These are phyloP conservation scores for Trypanosomatidae sp. DNA, from an alignment of 208 protist genomes.

Conservation along the genomic window DNA sequence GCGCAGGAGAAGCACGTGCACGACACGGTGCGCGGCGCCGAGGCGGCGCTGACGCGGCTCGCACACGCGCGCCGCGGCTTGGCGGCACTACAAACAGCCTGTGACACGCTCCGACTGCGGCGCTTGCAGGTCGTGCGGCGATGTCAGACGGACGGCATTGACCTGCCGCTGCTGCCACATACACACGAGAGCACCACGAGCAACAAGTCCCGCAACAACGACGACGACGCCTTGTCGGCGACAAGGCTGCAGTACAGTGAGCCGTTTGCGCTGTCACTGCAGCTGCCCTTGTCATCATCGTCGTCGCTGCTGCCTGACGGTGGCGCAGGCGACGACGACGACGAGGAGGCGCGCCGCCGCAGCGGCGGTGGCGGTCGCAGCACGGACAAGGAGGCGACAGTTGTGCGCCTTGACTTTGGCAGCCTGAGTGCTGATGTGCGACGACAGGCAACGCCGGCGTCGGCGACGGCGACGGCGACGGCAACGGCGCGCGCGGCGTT, in stretches of 20 bases:
- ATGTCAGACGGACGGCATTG: constrained; percentile 81
- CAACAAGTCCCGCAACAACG: constrained; percentile 23
- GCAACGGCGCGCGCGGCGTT: constrained; percentile 33
- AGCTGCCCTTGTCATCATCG: no score
- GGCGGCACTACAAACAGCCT: constrained; percentile 53
- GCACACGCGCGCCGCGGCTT: constrained; percentile 48
- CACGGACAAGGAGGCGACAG: no score
- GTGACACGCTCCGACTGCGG: constrained; percentile 64
- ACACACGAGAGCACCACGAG: constrained; percentile 16
- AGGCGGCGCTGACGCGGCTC: constrained; percentile 39
- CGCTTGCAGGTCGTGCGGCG: constrained; percentile 64
- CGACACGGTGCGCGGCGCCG: constrained; percentile 19
- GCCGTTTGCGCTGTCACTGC: constrained; percentile 32
- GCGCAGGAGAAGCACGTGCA: constrained; percentile 50
- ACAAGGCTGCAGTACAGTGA: constrained; percentile 8
- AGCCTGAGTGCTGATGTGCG: no score
- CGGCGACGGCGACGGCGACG: no score
- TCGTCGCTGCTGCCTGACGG: not conserved
- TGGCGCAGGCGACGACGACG: not conserved
- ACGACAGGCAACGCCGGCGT: no score
- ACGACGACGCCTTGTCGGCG: constrained; percentile 2
- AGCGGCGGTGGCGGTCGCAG: no score
- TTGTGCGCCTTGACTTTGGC: constrained; percentile 63
- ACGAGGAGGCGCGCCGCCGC: no score
- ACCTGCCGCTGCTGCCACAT: constrained; percentile 37